Percentiles rank a stretch among this genome's conserved stretches.
Evolutionary conservation across 148 eudicot species (phyloP).

Genomic region (Silene latifolia): DNA sequence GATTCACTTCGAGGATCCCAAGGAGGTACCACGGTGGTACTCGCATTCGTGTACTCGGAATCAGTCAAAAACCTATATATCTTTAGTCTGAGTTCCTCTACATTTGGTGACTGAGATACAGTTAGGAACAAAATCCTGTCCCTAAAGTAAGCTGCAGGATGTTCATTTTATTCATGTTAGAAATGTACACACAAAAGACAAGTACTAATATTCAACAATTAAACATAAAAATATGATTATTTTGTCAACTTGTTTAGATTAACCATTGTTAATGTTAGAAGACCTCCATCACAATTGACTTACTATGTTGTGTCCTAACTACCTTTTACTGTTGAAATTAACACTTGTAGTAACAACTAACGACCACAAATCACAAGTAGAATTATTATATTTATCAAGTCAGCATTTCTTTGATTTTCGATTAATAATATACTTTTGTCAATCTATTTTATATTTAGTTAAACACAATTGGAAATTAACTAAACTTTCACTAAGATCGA

Average conservation of each 20-base stretch:
- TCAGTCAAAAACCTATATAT: constrained; percentile 56
- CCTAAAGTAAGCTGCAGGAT: constrained; percentile 52
- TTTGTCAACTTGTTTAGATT: constrained; percentile 10
- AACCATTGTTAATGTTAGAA: constrained; percentile 1
- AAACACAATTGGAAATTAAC: too few relatives aligned
- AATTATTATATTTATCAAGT: not conserved
- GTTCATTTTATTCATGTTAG: constrained; percentile 5
- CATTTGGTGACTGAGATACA: constrained; percentile 79
- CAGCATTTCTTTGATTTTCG: not conserved
- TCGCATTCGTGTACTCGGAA: constrained; percentile 26
- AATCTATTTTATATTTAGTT: too few relatives aligned
- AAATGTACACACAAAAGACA: constrained; percentile 1
- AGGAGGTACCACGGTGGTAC: constrained; percentile 30
- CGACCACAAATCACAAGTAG: not conserved
- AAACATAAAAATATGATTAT: not conserved
- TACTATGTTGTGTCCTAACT: not conserved
- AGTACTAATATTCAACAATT: constrained; percentile 2
- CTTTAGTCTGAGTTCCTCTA: constrained; percentile 52
- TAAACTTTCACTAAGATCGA: too few relatives aligned
- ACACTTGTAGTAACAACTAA: not conserved
- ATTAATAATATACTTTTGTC: too few relatives aligned
- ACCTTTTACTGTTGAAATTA: not conserved
- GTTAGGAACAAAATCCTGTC: constrained; percentile 55
- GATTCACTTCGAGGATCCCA: constrained; percentile 32
- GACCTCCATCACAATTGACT: constrained; percentile 1